Base-by-base conservation (phyloP, 2,329 filamentous ascomycete genomes). In the Orbilia ellipsospora region DNA sequence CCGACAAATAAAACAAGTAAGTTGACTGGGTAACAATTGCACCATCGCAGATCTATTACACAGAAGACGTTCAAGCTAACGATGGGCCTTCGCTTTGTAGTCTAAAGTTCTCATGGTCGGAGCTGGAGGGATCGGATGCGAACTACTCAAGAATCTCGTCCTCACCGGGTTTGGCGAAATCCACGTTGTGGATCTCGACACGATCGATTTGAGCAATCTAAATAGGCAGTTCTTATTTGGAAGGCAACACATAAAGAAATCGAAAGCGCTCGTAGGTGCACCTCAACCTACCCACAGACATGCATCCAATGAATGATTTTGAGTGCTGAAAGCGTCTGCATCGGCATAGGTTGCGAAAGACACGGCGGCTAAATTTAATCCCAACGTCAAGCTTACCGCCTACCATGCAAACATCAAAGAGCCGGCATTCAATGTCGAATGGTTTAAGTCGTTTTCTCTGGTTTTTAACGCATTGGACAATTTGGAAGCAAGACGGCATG, bases 391-490 rank as follows among this genome's bases (percentile, higher is more conserved):
- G 81, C 90, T 99, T 79, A 88, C 93, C 79, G 93, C 95, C 31
- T 89, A 97, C 80, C 93, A 97, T 84, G 92, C 92, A 77, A 97
- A 98, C 81, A 97, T 99, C 84, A 98, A 97, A 83, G 94, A 98
- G 77, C 80, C 86, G 5, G 86, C 91, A 77, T 99, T 98, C 84
- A 91, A 91, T 79, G 88, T 97, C 66, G 88, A 90, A 59, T 99
- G 94, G 92, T 99, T 97, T 81, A 86, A 88, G 78, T 83, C 85
- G 6, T 99, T 98, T 82, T 86, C 87, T 57, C 84, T 98, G 26
- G 94, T 97, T 7, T 98, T 99, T 86, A 99, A 99, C 83, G 95
- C 95, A 61, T 87, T 99, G 45, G 95, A 99, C 83, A 99, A 99
- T 79, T 85, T 99, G 28, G 94, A 97, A 69, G 95, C 95, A 20